Conservation (phyloP, 306 rosid genomes). For the Glycyrrhiza uralensis region DNA sequence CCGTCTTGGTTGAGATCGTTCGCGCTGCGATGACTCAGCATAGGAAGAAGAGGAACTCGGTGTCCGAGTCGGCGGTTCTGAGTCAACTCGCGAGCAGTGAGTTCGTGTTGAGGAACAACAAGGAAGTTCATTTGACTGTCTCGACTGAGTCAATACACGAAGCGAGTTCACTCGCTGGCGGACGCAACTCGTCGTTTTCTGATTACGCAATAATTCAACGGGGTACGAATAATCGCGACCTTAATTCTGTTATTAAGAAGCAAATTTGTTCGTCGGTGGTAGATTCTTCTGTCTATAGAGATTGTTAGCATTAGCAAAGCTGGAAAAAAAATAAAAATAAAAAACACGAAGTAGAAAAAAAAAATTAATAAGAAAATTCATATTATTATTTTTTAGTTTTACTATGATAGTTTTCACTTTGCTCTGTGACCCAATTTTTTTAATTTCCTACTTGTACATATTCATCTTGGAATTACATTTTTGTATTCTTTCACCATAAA, state of each 20-base stretch:
- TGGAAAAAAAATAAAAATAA: too few relatives aligned
- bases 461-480: conserved; percentile 40
- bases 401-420: neutral
- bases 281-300: conserved; percentile 79
- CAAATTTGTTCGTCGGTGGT: conserved; percentile 52
- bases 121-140: conserved; percentile 38
- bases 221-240: conserved; percentile 39
- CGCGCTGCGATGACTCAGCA: conserved; percentile 50
- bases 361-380: neutral
- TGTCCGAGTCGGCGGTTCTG: conserved; percentile 55
- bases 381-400: conserved; percentile 19
- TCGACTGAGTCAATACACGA: conserved; percentile 56
- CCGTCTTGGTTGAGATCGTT: conserved; percentile 56
- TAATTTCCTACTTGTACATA: conserved; percentile 45
- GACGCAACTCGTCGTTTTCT: conserved; percentile 36
- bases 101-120: conserved; percentile 30
- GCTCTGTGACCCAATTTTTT: conserved; percentile 30
- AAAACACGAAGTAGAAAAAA: neutral
- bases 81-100: conserved; percentile 53
- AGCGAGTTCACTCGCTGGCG: conserved; percentile 37
- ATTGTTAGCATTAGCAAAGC: conserved; percentile 50
- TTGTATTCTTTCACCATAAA: conserved; percentile 20
- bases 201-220: conserved; percentile 46
- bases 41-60: conserved; percentile 49
- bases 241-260: conserved; percentile 48